Evolutionary conservation across 805 yeast species (phyloP), one percentile per base, ranked within the genome.

Genomic region (Nakazawaea wyomingensis): DNA sequence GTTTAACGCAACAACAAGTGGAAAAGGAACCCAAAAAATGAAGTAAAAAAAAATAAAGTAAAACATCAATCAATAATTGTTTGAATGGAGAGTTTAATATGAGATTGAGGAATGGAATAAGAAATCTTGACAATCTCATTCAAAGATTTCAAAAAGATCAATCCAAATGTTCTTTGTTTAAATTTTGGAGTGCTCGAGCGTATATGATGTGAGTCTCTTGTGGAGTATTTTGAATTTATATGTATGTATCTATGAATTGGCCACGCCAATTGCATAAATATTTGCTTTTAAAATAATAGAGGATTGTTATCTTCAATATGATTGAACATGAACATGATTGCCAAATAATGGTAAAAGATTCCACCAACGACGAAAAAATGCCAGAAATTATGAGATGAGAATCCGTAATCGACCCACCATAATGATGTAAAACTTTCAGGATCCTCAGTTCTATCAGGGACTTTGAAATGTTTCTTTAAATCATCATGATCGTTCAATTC

Each of bases 341-440:
- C 91, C 44, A 70, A 69, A 62, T 90, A 93, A 61, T 91, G 98
- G 26, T 95, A 95, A 33, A 85, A 61, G n/a, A 88, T 80, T 2
- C 99, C 99, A 20, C 85, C 71, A 14, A 93, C 74, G 24, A 93
- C 99, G 57, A 85, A 87, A 10, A 88, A 59, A 64, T 91, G 99
- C 99, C 99, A 91, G 24, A 91, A 68, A 55, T 89, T 90, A 61
- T 91, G 99, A 29, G 96, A 86, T 33, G 79, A 74, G 42, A 81
- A 69, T 21, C 75, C 60, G 59, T 83, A 85, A 53, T 85, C 93
- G 13, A 81, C 81, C 91, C 96, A 89, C 91, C 84, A 91, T 17
- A 85, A 59, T 1, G 88, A 78, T 28, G 63, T 53, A 41, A 81
- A 70, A 13, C 65, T 66, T 2, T 61, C 51, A 32, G 59, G 52